These are phyloP conservation scores for Termitomyces sp. DNA, from an alignment of 768 basidiomycete genomes.

Conservation along the genomic window DNA sequence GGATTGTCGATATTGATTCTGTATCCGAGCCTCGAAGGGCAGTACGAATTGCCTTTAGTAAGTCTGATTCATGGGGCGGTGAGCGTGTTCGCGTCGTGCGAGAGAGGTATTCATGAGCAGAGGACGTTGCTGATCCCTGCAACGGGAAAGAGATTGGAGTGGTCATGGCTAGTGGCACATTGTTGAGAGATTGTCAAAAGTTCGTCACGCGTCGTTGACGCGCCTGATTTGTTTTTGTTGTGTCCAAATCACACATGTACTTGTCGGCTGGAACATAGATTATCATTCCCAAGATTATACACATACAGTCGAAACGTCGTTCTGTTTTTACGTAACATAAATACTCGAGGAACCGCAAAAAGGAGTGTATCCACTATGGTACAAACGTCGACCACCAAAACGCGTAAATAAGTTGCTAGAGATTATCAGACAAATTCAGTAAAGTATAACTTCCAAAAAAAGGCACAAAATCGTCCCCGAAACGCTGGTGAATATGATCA, in stretches of 20 bases:
- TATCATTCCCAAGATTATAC: slow-evolving; percentile 6
- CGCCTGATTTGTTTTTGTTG: slow-evolving; percentile 6
- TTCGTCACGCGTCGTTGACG: slow-evolving; percentile 9
- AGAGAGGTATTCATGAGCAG: slow-evolving; percentile 40
- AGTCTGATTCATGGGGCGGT: slow-evolving; percentile 27
- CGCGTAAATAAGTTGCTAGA: slow-evolving; percentile 11
- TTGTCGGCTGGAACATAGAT: not conserved
- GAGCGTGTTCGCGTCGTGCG: slow-evolving; percentile 20
- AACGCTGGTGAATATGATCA: slow-evolving; percentile 12
- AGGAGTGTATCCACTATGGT: slow-evolving; percentile 15
- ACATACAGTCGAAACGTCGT: not conserved
- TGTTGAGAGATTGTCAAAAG: not conserved
- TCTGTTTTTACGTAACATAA: slow-evolving; percentile 1
- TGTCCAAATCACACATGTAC: not conserved
- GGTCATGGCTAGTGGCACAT: slow-evolving; percentile 8
- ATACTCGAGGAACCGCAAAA: slow-evolving; percentile 1
- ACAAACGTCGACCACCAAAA: slow-evolving; percentile 12
- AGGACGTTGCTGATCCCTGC: slow-evolving; percentile 39
- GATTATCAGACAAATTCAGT: slow-evolving; percentile 16
- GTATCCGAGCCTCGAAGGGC: slow-evolving; percentile 56
- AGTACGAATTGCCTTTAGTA: slow-evolving; percentile 56
- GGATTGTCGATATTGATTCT: slow-evolving; percentile 36
- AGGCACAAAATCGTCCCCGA: slow-evolving; percentile 12
- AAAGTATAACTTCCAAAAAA: slow-evolving; percentile 13
- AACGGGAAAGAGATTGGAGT: slow-evolving; percentile 32